Evolutionary conservation across 305 asterid genomes (phyloP).

Genomic region (Striga hermonthica): DNA sequence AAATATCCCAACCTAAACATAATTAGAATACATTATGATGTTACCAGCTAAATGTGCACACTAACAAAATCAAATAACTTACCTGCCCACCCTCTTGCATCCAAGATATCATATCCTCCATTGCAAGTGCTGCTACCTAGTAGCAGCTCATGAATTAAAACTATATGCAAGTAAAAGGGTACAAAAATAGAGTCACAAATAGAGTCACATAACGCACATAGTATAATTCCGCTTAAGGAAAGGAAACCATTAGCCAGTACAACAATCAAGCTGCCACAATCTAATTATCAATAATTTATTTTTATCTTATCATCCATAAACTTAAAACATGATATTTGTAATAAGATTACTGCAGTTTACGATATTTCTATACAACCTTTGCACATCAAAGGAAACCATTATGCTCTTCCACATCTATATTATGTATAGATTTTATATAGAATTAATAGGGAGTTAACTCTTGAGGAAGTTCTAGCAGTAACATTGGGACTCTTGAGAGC

Average conservation of each 20-base stretch:
- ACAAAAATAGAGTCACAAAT: constrained; percentile 36
- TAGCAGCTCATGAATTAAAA: constrained; percentile 75
- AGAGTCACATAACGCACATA: constrained; percentile 24
- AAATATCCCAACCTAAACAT: constrained; percentile 85
- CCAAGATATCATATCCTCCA: constrained; percentile 99
- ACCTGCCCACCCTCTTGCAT: constrained; percentile 99
- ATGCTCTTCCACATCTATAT: constrained; percentile 10
- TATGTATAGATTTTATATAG: not conserved
- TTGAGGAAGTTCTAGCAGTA: too few relatives aligned
- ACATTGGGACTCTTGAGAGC: not conserved
- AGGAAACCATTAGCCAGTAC: not conserved
- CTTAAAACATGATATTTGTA: not conserved
- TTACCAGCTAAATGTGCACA: constrained; percentile 20
- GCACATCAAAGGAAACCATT: not conserved
- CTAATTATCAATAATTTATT: not conserved
- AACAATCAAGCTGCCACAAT: constrained; percentile 7
- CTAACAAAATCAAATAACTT: constrained; percentile 34
- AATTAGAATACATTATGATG: constrained; percentile 33
- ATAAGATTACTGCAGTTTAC: not conserved
- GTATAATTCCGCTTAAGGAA: constrained; percentile 22
- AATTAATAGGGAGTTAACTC: constrained; percentile 1
- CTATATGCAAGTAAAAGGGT: constrained; percentile 61
- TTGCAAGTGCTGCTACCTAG: constrained; percentile 99
- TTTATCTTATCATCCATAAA: not conserved
- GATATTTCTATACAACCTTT: not conserved